phyloP scores from a whole-genome alignment of 163 green algal genomes.

The Scenedesmus sp. region DNA sequence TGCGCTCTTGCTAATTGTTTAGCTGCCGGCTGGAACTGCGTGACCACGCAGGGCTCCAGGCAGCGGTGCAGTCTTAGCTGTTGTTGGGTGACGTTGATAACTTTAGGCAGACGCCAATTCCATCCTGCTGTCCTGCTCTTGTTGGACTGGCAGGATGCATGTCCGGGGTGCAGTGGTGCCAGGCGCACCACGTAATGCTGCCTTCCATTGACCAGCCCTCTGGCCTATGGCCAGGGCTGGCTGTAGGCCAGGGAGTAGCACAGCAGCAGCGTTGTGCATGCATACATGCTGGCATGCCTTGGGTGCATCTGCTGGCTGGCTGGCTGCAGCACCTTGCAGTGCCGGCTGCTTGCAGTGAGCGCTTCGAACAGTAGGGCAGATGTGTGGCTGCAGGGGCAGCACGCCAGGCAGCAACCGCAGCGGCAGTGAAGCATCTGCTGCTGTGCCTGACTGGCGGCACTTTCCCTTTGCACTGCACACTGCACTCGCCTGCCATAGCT shows the following conservation, averaged over 20 bases:
- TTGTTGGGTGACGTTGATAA: not conserved
- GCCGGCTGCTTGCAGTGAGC: not conserved
- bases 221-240: not conserved
- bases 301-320: not conserved
- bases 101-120: not conserved
- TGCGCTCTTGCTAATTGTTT: not conserved
- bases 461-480: not conserved
- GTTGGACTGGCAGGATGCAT: not conserved
- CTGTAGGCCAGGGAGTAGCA: not conserved
- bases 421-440: slow-evolving; percentile 16
- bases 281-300: not conserved
- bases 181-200: not conserved
- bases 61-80: not conserved
- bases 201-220: not conserved
- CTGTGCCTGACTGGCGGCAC: not conserved
- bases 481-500: not conserved
- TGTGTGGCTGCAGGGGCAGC: not conserved
- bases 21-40: not conserved
- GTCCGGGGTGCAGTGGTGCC: not conserved
- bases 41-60: not conserved
- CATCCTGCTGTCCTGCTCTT: not conserved
- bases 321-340: no score
- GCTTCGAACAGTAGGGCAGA: not conserved
- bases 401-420: not conserved
- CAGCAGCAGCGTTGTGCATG: not conserved